Evolutionary conservation across 805 yeast species (phyloP).

Genomic region (Candida coleopterorum): DNA sequence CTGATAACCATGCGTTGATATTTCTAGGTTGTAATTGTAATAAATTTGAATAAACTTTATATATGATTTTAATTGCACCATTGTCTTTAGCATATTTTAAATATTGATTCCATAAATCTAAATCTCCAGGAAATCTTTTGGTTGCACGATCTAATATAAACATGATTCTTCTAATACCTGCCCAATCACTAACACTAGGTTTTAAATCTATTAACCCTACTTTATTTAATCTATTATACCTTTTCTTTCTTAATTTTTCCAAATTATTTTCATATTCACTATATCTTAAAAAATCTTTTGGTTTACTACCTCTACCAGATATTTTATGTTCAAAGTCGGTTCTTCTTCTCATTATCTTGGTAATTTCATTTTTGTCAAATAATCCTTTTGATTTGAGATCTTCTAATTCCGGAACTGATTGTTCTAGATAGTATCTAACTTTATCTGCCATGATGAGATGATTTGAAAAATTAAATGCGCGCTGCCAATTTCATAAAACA

Average conservation of each 20-base stretch:
- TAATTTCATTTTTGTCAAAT: constrained; percentile 77
- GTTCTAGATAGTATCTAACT: constrained; percentile 53
- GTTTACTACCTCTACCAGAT: constrained; percentile 73
- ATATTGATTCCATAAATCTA: constrained; percentile 74
- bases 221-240: constrained; percentile 57
- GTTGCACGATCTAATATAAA: constrained; percentile 83
- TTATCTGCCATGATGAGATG: constrained; percentile 33
- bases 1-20: constrained; percentile 87
- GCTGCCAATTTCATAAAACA: background rate
- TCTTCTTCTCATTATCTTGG: constrained; percentile 82
- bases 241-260: constrained; percentile 70
- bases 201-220: constrained; percentile 53
- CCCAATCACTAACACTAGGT: constrained; percentile 78
- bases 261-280: constrained; percentile 75
- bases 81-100: constrained; percentile 61
- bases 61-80: constrained; percentile 67
- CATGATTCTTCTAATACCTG: constrained; percentile 73
- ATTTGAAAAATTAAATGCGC: constrained; percentile 1
- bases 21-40: constrained; percentile 88
- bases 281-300: constrained; percentile 74
- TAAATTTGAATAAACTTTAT: constrained; percentile 70
- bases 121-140: constrained; percentile 70
- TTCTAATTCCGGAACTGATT: constrained; percentile 85
- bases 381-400: constrained; percentile 78
- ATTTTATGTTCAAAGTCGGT: constrained; percentile 94